Conservation (phyloP, 148 eudicot species). For the Camellia sinensis region DNA sequence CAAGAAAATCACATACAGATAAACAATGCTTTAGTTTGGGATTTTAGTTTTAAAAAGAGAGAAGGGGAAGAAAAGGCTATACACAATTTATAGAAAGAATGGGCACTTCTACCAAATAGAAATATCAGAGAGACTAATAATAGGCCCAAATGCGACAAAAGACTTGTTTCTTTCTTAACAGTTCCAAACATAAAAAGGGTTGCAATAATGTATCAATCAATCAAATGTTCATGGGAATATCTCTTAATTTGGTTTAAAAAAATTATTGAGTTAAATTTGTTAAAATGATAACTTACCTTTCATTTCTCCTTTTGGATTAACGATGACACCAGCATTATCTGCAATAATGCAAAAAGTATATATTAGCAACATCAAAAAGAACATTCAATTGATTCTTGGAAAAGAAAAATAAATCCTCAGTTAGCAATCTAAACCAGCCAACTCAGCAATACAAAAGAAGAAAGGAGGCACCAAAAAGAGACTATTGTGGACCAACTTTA, state of each 20-base stretch:
- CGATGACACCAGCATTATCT: conserved; percentile 68
- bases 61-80: too few relatives aligned
- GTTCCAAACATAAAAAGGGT: neutral
- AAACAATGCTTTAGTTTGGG: too few relatives aligned
- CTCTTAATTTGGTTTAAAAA: neutral
- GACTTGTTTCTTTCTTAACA: neutral
- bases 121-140: too few relatives aligned
- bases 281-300: conserved; percentile 1
- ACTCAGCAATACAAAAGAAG: neutral
- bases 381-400: neutral
- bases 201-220: neutral
- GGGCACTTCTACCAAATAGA: too few relatives aligned
- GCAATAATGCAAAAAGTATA: conserved; percentile 9
- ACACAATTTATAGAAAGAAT: too few relatives aligned
- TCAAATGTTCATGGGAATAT: neutral
- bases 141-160: too few relatives aligned
- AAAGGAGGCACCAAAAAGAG: too few relatives aligned
- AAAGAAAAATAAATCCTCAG: neutral
- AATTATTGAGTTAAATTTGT: neutral
- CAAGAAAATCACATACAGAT: too few relatives aligned
- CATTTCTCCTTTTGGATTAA: conserved; percentile 33
- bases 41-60: too few relatives aligned
- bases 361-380: neutral
- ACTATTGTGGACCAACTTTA: too few relatives aligned
- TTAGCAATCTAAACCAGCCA: neutral